These are phyloP conservation scores for Suhomyces wounanorum DNA, from an alignment of 1,139 yeast species.

Conservation along the genomic window DNA sequence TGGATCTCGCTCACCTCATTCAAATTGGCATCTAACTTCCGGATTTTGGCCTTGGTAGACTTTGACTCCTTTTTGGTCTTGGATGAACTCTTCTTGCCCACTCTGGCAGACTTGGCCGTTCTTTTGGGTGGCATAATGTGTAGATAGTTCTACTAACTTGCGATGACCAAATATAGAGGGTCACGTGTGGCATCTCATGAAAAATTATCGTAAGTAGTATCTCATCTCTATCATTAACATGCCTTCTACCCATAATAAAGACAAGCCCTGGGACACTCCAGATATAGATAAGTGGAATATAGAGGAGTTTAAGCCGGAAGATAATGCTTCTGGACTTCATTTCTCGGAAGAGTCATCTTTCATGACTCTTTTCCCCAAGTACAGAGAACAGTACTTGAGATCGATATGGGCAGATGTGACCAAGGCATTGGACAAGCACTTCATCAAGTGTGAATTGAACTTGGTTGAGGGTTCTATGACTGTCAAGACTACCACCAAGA, in stretches of 20 bases:
- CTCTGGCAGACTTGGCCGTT: slow-evolving; percentile 3
- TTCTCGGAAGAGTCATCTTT: slow-evolving; percentile 94
- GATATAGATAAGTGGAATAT: slow-evolving; percentile 93
- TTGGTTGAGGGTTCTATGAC: slow-evolving; percentile 97
- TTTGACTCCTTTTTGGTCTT: slow-evolving; percentile 28
- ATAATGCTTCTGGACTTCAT: slow-evolving; percentile 80
- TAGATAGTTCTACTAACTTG: not conserved
- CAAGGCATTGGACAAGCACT: slow-evolving; percentile 67
- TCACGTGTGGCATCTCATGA: slow-evolving; percentile 8
- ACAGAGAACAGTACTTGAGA: slow-evolving; percentile 87
- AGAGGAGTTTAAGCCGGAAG: slow-evolving; percentile 88
- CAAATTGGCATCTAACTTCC: slow-evolving; percentile 44
- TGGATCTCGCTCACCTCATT: slow-evolving; percentile 41
- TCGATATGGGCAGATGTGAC: slow-evolving; percentile 95
- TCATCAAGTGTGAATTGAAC: slow-evolving; percentile 79
- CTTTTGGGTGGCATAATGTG: slow-evolving; percentile 6
- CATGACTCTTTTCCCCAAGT: slow-evolving; percentile 94
- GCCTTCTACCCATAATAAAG: slow-evolving; percentile 92
- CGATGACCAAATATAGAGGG: not conserved
- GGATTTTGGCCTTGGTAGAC: slow-evolving; percentile 42
- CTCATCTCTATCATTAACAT: slow-evolving; percentile 36
- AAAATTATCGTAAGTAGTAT: slow-evolving; percentile 9
- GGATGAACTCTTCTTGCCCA: slow-evolving; percentile 5
- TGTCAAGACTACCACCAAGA: slow-evolving; percentile 91
- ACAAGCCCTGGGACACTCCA: slow-evolving; percentile 97